Evolutionary conservation across 1,284 basidiomycete species (phyloP), one percentile per base, ranked within the genome.

Genomic region (Paramarasmius palmivorus): DNA sequence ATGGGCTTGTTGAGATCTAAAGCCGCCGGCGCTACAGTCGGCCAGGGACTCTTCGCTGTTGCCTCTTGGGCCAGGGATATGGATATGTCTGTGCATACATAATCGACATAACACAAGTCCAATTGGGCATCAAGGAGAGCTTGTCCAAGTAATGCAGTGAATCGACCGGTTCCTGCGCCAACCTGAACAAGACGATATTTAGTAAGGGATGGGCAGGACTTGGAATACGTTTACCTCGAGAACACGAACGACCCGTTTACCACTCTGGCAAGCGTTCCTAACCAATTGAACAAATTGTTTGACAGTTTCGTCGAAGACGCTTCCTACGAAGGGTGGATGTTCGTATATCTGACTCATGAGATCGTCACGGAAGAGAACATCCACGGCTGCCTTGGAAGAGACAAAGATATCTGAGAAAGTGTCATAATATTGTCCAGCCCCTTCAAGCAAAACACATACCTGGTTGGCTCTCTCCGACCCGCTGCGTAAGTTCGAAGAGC

Each of bases 211-310:
- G 23, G 12, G 8, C 14, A 26, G 23, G n/a, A 10, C 7, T 32
- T 32, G 29, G 29, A 32, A 32, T 4, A 26, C 6, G 29, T 61
- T 58, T 32, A 65, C 57, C 51, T 65, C 63, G n/a, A 65, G 52
- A 22, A 65, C 58, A 9, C 61, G 52, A n/a, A 64, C 44, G 8
- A 63, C 63, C 6, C 53, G 59, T 46, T 64, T 65, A 20, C 63
- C 63, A 25, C 52, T 45, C 5, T 32, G 22, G 8, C 48, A 45
- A 19, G 52, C 52, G 19, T 32, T 36, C 8, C 37, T 51, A n/a
- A 60, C 58, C 9, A 61, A 44, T 23, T 58, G 51, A 20, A 61
- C 45, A 49, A 65, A 61, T 22, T 49, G 41, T 7, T 37, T 17
- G 22, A 53, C 53, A n/a, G 52, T 50, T 42, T 56, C 40, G 22